A percentile compares a stretch with the other conserved stretches of the same genome.
Conservation (phyloP, 2,329 filamentous ascomycete genomes). For the Alternaria novae-zelandiae region DNA sequence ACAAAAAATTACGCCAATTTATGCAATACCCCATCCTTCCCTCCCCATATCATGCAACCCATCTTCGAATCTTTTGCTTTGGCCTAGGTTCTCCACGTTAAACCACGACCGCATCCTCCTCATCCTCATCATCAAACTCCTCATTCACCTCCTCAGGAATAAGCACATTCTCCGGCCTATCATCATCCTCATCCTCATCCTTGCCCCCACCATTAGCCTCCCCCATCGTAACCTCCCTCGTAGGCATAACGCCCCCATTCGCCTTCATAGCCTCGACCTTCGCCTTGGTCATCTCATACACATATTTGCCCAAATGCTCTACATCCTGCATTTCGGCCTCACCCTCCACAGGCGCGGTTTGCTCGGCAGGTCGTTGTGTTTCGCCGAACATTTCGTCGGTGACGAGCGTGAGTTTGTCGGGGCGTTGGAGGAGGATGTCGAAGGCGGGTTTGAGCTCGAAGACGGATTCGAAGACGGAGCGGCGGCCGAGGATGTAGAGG, state of each 20-base stretch:
- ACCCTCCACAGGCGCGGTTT: slow-evolving; percentile 47
- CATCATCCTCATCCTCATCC: slow-evolving; percentile 29
- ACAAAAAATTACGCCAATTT: neutral
- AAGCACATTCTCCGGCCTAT: slow-evolving; percentile 41
- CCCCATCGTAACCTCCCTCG: slow-evolving; percentile 45
- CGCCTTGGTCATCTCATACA: slow-evolving; percentile 90
- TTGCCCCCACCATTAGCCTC: slow-evolving; percentile 34
- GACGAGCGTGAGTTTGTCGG: slow-evolving; percentile 80
- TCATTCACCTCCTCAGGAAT: slow-evolving; percentile 18
- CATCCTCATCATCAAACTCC: slow-evolving; percentile 6
- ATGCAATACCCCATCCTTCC: neutral
- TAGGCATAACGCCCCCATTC: slow-evolving; percentile 43
- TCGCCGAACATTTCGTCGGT: slow-evolving; percentile 84
- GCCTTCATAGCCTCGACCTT: slow-evolving; percentile 66
- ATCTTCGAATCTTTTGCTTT: neutral
- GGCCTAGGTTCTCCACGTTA: neutral
- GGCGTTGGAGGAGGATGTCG: slow-evolving; percentile 74
- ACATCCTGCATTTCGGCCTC: slow-evolving; percentile 81
- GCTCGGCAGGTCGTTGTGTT: slow-evolving; percentile 58
- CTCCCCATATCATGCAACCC: neutral
- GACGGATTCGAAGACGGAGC: slow-evolving; percentile 86
- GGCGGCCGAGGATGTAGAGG: slow-evolving; percentile 88
- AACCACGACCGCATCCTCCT: slow-evolving; percentile 3
- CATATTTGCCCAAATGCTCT: slow-evolving; percentile 94
- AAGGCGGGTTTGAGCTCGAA: slow-evolving; percentile 89